Conservation (phyloP, 371 early-diverging fungal genomes). For the Mucor racemosus region DNA sequence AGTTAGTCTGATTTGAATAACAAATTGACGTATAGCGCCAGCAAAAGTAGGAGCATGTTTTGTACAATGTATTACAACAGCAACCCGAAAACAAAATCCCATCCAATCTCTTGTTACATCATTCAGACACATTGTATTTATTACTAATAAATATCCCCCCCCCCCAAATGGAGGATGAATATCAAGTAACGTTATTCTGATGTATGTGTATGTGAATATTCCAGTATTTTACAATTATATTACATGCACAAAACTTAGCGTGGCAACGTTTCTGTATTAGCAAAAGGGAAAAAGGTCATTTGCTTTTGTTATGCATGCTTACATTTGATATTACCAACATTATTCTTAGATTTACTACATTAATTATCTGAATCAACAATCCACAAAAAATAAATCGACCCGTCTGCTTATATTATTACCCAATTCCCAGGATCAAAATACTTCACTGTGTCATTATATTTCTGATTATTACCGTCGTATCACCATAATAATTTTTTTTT, state of each 20-base stretch:
- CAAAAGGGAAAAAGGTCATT: not conserved
- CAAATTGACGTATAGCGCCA: too few species aligned
- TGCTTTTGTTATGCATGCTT: not conserved
- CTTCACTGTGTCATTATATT: not conserved
- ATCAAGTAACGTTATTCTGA: not conserved
- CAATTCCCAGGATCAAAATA: not conserved
- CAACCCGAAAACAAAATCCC: too few species aligned
- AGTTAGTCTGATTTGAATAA: not conserved
- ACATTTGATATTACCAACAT: not conserved
- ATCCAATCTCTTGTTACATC: too few species aligned
- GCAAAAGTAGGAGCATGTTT: too few species aligned
- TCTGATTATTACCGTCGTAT: not conserved
- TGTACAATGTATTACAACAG: not conserved
- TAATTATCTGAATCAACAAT: too few species aligned
- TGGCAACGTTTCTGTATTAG: not conserved
- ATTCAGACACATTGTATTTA: too few species aligned
- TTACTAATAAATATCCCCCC: not conserved
- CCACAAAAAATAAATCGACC: too few species aligned
- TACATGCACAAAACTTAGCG: too few species aligned
- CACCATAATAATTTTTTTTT: not conserved
- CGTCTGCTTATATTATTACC: not conserved
- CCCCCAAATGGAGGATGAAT: too few species aligned
- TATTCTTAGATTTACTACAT: too few species aligned
- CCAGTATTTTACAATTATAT: too few species aligned
- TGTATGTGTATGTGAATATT: not conserved